Evolutionary conservation across 768 basidiomycete genomes (phyloP), one percentile per base, ranked within the genome.

Genomic region (Tephrocybe rancida): DNA sequence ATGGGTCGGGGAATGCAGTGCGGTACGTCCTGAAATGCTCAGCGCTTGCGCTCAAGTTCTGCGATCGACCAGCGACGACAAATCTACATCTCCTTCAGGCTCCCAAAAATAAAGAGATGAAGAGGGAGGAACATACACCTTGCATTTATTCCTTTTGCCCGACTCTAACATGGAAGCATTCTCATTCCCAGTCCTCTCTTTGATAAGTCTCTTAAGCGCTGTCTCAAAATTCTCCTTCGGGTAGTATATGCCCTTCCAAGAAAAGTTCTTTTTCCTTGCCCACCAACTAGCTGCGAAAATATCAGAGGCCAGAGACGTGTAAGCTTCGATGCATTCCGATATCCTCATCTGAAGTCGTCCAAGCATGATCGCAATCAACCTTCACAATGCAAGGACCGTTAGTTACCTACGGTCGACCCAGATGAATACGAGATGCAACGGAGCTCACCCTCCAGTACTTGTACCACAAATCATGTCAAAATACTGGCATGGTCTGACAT

Each of bases 401-500:
- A 14, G 19, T 7, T n/a, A 13, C 21, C 13, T 5, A 41, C 9
- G 9, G 13, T 7, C 30, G 6, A 7, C 1, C 44, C 2, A 24
- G 14, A 5, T 10, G 9, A 3, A 30, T 22, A n/a, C n/a, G n/a
- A n/a, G n/a, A n/a, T n/a, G n/a, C n/a, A n/a, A n/a, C n/a, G 3
- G 45, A 21, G 55, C 63, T 5, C 30, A 70, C 69, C 71, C 71
- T 55, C 71, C 70, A 0, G 68, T 68, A 44, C 69, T 70, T 1
- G 71, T 71, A 39, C 71, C 72, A 3, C 62, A 65, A 29, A 73
- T 70, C 65, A 73, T 67, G 39, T 73, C 68, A 34, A 73, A 72
- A 47, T 67, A 67, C 11, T 71, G 61, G 38, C 61, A 69, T 18
- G 67, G 72, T 47, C 60, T 65, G 6, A 58, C 58, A 43, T 61